Evolutionary conservation across 2,329 filamentous ascomycete genomes (phyloP), one percentile per base, ranked within the genome.

Genomic region (Neobulgaria alba): DNA sequence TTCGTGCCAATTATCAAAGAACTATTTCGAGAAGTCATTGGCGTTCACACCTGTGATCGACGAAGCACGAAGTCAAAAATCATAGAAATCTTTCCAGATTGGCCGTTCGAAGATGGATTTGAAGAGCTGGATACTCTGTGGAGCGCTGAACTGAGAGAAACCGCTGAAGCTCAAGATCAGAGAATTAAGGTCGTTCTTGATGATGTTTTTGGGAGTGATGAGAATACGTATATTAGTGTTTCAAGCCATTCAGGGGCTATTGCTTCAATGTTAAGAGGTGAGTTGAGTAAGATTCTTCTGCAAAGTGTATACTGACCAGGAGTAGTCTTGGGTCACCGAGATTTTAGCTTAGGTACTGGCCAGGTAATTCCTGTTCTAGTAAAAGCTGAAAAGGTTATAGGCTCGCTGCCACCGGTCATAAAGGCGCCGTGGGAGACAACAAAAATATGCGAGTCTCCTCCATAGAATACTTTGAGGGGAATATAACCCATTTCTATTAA

Each of bases 311-410:
- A 8, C 4, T 15, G 29, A 10, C 21, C 31, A 32, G 26, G 31
- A 33, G 29, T 18, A 38, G 77, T 77, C 0, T 60, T 84, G 3
- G 70, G 71, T 37, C 81, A 85, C 52, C 69, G 71, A n/a, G 48
- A 61, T 1, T 86, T 85, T 54, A 58, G 63, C 1, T 63, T 85
- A 10, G 67, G 67, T n/a, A 86, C 82, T 0, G 81, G 82, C 7
- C 73, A 79, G 47, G 73, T 79, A 5, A 80, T 86, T 20, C 79
- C 82, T 0, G 77, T 82, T 2, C 66, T 85, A 1, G 73, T 85
- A 18, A 76, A 72, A 59, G 76, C 72, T 1, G 67, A 74, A 48
- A 70, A 57, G 8, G 33, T 67, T 15, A 10, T 31, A 17, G 49
- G 54, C 2, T 16, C 15, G 5, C 3, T 39, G 10, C 52, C 54